Conservation (phyloP, 192 early-diverging fungal species). For the Coemansia erecta region DNA sequence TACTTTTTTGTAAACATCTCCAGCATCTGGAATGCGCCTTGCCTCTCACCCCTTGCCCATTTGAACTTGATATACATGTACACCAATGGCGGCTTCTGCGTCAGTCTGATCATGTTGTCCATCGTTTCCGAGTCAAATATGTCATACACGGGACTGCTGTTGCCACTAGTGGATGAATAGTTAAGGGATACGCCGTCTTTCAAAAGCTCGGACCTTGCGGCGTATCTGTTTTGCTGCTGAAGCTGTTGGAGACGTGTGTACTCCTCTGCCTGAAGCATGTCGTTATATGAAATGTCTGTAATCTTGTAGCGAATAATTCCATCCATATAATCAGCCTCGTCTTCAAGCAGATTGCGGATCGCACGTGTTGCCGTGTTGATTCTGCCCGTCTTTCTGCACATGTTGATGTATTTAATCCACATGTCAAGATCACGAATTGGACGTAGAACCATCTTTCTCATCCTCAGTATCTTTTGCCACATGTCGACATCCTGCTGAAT, state of each 20-base stretch:
- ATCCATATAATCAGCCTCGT: conserved; percentile 55
- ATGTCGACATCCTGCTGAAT: conserved; percentile 89
- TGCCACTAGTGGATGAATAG: background rate
- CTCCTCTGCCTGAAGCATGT: conserved; percentile 10
- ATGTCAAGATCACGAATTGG: conserved; percentile 91
- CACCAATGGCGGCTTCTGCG: conserved; percentile 46
- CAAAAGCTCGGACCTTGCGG: background rate
- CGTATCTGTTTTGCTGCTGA: conserved; percentile 3
- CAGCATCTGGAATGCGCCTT: conserved; percentile 66
- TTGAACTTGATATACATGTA: conserved; percentile 84
- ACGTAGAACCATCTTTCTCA: conserved; percentile 80
- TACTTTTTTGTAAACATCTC: conserved; percentile 75
- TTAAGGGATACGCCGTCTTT: background rate
- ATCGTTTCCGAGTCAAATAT: conserved; percentile 1
- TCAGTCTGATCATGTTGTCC: conserved; percentile 15
- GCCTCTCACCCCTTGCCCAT: conserved; percentile 25
- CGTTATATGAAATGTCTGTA: background rate
- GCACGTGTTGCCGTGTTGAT: conserved; percentile 79
- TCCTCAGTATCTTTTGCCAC: conserved; percentile 87
- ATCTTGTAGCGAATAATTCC: conserved; percentile 10
- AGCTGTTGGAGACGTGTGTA: conserved; percentile 6
- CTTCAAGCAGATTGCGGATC: conserved; percentile 64
- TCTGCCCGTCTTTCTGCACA: conserved; percentile 85
- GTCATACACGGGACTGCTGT: background rate
- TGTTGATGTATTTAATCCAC: conserved; percentile 91